A percentile compares a stretch with the other conserved stretches of the same genome.
Evolutionary conservation across 2,329 filamentous ascomycete species (phyloP).

Genomic region (Alternaria postmessia): DNA sequence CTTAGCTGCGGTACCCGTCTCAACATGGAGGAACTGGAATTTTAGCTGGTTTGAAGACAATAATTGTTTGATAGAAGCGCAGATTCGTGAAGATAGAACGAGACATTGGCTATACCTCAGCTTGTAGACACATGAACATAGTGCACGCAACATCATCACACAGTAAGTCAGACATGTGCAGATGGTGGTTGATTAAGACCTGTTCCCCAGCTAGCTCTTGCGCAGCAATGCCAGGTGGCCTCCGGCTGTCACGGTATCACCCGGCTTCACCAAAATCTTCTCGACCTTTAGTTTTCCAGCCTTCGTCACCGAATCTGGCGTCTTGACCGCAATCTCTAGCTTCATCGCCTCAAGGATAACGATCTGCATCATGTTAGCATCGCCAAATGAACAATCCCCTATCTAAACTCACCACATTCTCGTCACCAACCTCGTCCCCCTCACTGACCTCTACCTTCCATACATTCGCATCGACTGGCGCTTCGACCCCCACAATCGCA

Average conservation of each 20-base stretch:
- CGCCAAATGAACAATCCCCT: not conserved
- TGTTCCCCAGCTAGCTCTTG: not conserved
- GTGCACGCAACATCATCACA: not conserved
- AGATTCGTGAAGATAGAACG: not conserved
- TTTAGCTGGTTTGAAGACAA: not conserved
- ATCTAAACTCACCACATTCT: slow-evolving; percentile 36
- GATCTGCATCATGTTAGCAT: slow-evolving; percentile 33
- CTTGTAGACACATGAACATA: not conserved
- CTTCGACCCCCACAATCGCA: slow-evolving; percentile 49
- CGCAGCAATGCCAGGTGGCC: slow-evolving; percentile 41
- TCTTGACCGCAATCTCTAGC: slow-evolving; percentile 56
- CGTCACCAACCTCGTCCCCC: slow-evolving; percentile 45
- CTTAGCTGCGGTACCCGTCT: not conserved
- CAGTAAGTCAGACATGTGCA: not conserved
- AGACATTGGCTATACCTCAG: not conserved
- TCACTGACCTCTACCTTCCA: slow-evolving; percentile 56
- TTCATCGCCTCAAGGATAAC: slow-evolving; percentile 59
- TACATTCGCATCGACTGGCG: slow-evolving; percentile 57
- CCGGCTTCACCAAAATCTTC: slow-evolving; percentile 54
- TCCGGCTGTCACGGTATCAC: slow-evolving; percentile 51
- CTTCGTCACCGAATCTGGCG: slow-evolving; percentile 36
- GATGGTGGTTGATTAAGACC: not conserved
- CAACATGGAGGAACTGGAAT: not conserved
- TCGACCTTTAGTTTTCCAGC: slow-evolving; percentile 44
- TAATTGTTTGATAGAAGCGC: not conserved